These are phyloP conservation scores for Raphanus raphanistrum DNA, from an alignment of 345 rosid genomes.

Conservation along the genomic window DNA sequence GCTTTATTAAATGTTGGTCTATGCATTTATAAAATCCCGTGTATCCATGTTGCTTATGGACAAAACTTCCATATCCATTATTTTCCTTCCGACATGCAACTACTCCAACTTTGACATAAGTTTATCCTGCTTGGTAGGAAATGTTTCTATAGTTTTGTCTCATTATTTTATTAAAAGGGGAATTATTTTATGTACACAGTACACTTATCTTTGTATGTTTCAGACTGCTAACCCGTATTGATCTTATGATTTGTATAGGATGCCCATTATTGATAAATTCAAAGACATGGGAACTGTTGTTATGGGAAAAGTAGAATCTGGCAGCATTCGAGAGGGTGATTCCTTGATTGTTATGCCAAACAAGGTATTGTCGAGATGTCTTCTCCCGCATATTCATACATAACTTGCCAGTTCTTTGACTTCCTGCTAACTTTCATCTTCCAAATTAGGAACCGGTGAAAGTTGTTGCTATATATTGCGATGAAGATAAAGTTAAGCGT, in stretches of 20 bases:
- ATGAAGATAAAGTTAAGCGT: constrained; percentile 74
- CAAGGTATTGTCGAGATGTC: constrained; percentile 55
- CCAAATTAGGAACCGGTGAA: constrained; percentile 69
- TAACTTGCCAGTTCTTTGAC: not conserved
- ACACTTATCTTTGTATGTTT: not conserved
- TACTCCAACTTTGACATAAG: not conserved
- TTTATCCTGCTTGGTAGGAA: not conserved
- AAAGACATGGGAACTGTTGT: constrained; percentile 99
- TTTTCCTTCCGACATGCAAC: constrained; percentile 13
- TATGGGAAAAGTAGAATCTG: constrained; percentile 97
- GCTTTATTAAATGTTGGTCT: not conserved
- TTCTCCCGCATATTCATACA: not conserved
- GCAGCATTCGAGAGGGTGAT: constrained; percentile 85
- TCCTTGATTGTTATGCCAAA: constrained; percentile 89
- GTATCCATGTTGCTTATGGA: not conserved
- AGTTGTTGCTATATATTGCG: constrained; percentile 64
- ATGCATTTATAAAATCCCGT: constrained; percentile 2
- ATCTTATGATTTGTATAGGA: constrained; percentile 49
- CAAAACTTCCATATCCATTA: not conserved
- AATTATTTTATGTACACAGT: not conserved
- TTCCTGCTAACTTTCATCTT: constrained; percentile 12
- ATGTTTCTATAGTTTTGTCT: not conserved
- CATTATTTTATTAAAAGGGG: not conserved
- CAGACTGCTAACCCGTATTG: not conserved
- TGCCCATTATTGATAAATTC: constrained; percentile 96